phyloP scores from a whole-genome alignment of 1,139 yeast genomes.

The Pichiaceae sp. region DNA sequence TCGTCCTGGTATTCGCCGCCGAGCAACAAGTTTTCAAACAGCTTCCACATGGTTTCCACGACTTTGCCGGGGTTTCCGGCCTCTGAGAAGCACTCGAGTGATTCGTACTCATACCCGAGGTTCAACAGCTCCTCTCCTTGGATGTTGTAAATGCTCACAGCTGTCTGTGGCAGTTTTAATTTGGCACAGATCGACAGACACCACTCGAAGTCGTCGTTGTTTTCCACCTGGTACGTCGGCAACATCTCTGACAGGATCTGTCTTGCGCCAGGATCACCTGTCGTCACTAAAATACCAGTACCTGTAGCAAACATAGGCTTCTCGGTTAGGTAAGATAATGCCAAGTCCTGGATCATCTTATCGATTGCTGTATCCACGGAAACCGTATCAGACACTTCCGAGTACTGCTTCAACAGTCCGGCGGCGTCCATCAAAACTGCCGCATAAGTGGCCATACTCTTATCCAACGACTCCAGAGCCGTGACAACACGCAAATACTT shows the following conservation, averaged over 20 bases:
- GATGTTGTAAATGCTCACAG: conserved; percentile 31
- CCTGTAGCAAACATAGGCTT: conserved; percentile 59
- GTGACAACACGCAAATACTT: conserved; percentile 53
- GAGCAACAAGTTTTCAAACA: conserved; percentile 54
- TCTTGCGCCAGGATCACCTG: conserved; percentile 32
- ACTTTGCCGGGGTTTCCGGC: conserved; percentile 48
- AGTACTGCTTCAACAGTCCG: conserved; percentile 49
- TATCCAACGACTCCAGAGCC: conserved; percentile 53
- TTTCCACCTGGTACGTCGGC: conserved; percentile 51
- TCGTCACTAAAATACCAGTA: conserved; percentile 41
- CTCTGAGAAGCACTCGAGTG: conserved; percentile 58
- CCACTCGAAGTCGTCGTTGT: conserved; percentile 79
- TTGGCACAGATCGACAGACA: conserved; percentile 50
- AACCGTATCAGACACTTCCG: conserved; percentile 11
- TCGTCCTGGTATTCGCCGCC: conserved; percentile 46
- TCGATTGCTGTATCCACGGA: conserved; percentile 44
- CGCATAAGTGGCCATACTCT: conserved; percentile 59
- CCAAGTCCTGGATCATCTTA: conserved; percentile 52
- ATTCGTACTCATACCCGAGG: conserved; percentile 43
- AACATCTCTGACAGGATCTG: conserved; percentile 50
- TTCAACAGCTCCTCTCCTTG: conserved; percentile 21
- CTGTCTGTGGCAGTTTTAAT: conserved; percentile 42
- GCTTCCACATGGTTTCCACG: conserved; percentile 28
- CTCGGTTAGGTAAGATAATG: conserved; percentile 42
- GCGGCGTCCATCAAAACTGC: conserved; percentile 59